Evolutionary conservation across 1,284 basidiomycete species (phyloP), one percentile per base, ranked within the genome.

Genomic region (Inonotus obliquus): DNA sequence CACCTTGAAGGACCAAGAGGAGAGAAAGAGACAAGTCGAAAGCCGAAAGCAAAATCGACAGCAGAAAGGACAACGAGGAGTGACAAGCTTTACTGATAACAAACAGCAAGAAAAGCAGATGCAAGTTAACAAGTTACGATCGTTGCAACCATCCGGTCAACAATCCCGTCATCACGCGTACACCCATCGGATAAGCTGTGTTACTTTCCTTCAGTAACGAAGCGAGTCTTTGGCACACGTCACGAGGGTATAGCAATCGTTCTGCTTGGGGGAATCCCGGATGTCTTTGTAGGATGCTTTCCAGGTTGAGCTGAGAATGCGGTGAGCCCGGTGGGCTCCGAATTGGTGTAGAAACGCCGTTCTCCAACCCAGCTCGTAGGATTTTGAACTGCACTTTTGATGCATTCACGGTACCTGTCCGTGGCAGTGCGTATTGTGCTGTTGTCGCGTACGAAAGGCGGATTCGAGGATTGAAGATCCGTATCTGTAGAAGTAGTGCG

Each of bases 381-480:
- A 90, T 79, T 71, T 87, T 91, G 76, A 81, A 92, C 57, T 91
- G 73, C 23, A 92, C 87, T 71, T 92, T 92, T 27, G 89, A 86
- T 1, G 82, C 86, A 60, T 81, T 77, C 27, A 90, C 81, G 4
- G 82, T 82, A 7, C 80, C 87, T 56, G 74, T 81, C 70, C 83
- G 83, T 6, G 87, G 82, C 35, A 92, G 77, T 4, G 82, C 72
- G 61, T 83, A 84, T 21, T 80, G 77, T 17, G 75, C 75, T 5
- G 81, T 75, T 4, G 81, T 78, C 51, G 79, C 79, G 70, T 94
- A 95, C 1, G 91, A 82, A 29, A 96, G 74, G 11, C 83, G 83
- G 66, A 96, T 85, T 63, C 80, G 85, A 0, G 93, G 92, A 72
- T 94, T 96, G 81, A 96, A 96, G 21, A 96, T 72, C 94, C 94